These are phyloP conservation scores for Rhizopus sp. DNA, from an alignment of 371 early-diverging fungal genomes.

Conservation along the genomic window DNA sequence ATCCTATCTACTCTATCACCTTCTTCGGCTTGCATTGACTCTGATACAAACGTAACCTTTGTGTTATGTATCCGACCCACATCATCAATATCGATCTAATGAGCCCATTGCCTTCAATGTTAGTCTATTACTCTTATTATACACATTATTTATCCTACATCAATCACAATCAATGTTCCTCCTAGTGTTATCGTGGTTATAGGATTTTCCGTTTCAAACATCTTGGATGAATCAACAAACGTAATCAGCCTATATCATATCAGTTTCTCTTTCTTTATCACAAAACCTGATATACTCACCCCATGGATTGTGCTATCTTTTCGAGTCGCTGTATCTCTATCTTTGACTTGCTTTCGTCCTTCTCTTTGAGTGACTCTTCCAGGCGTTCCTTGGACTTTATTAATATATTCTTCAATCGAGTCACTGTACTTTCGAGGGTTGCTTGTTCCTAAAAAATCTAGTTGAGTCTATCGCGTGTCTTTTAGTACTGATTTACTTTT, in stretches of 20 bases:
- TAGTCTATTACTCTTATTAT: neutral
- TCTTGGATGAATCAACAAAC: constrained; percentile 53
- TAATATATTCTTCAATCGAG: constrained; percentile 48
- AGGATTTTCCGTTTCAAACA: constrained; percentile 38
- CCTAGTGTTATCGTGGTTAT: constrained; percentile 59
- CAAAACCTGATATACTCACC: constrained; percentile 20
- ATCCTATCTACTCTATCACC: constrained; percentile 58
- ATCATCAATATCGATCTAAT: constrained; percentile 61
- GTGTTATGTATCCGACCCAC: constrained; percentile 44
- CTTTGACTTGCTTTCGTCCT: constrained; percentile 47
- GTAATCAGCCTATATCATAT: constrained; percentile 41
- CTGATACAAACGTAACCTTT: constrained; percentile 61
- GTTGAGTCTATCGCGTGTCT: neutral
- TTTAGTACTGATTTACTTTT: constrained; percentile 29
- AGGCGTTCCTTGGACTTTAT: constrained; percentile 43
- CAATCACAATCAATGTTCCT: constrained; percentile 62
- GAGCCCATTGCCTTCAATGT: neutral
- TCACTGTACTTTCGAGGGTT: constrained; percentile 50
- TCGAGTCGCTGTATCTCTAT: constrained; percentile 37
- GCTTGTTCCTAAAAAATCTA: constrained; percentile 51
- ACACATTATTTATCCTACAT: constrained; percentile 37
- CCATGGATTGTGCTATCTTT: constrained; percentile 42
- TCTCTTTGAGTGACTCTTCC: constrained; percentile 46
- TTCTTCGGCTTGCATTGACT: constrained; percentile 49
- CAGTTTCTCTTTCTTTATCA: neutral